Evolutionary conservation across 2,329 filamentous ascomycete species (phyloP).

Genomic region (Trichoderma semiorbis): DNA sequence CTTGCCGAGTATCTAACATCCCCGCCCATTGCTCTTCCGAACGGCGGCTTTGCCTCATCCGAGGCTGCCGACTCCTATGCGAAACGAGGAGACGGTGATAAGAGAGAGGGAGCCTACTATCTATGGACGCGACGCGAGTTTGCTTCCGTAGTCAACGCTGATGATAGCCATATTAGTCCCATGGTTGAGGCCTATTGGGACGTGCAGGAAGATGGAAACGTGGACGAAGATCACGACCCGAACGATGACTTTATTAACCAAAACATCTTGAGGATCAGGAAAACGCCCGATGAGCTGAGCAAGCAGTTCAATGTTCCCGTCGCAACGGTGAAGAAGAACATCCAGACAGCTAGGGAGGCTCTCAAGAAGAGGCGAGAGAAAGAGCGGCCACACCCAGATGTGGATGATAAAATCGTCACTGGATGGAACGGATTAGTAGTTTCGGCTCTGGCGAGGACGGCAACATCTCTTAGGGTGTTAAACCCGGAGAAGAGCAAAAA

Average conservation of each 20-base stretch:
- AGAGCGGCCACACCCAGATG: conserved; percentile 69
- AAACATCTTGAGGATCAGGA: conserved; percentile 76
- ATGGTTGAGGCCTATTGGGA: conserved; percentile 83
- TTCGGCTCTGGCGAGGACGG: conserved; percentile 71
- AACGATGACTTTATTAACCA: conserved; percentile 94
- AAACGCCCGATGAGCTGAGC: conserved; percentile 65
- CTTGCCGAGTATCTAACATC: conserved; percentile 82
- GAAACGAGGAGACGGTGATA: conserved; percentile 70
- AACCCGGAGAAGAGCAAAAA: conserved; percentile 54
- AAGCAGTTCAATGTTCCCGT: conserved; percentile 70
- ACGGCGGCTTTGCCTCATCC: conserved; percentile 79
- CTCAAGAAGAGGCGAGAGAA: conserved; percentile 68
- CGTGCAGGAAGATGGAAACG: conserved; percentile 79
- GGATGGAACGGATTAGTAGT: conserved; percentile 89
- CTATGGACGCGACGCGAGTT: conserved; percentile 91
- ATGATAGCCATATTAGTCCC: conserved; percentile 57
- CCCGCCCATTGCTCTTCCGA: conserved; percentile 60
- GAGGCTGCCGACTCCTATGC: conserved; percentile 87
- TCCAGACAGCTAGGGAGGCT: conserved; percentile 64
- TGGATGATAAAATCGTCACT: conserved; percentile 86
- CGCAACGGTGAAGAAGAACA: conserved; percentile 63
- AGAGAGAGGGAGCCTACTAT: conserved; percentile 90
- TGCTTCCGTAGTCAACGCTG: conserved; percentile 60
- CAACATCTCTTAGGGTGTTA: conserved; percentile 61
- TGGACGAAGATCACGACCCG: conserved; percentile 75